Evolutionary conservation across 805 yeast genomes (phyloP), one percentile per base, ranked within the genome.

Genomic region (Ogataea glucozyma): DNA sequence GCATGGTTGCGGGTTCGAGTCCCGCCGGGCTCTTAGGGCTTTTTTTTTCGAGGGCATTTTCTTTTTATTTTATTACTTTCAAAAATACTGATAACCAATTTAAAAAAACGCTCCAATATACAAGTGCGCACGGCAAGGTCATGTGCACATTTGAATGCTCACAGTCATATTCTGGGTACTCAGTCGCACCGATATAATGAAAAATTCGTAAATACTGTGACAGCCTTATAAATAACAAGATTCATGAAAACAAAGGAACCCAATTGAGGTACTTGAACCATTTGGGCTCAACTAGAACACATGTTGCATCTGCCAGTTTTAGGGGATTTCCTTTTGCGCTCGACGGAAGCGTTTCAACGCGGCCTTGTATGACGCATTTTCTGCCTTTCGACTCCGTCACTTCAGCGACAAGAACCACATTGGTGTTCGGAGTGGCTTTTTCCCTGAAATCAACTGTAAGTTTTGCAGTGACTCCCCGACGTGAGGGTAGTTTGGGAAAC

Each of bases 401-500:
- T 33, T 75, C 70, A 0, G 95, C 95, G 31, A 71, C 70, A 36
- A 93, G 64, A 11, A 88, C 70, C 2, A 89, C 77, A 8, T 82
- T 78, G 17, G 82, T 70, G 46, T 79, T 76, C 0, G 89, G 83
- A 2, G 72, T 73, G 29, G 83, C 85, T 49, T 72, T 74, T 31
- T 73, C 72, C n/a, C 58, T 46, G 62, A 88, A 91, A 40, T 84
- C 71, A 7, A 91, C 70, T 2, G 75, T 65, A 31, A 91, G 68
- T 38, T 72, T 75, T 0, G 96, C 99, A 0, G 99, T 91, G 18
- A 93, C 96, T 11, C 98, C 99, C 38, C 84, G 72, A 43, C 80
- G 76, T 44, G 81, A 79, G 1, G 98, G 98, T 10, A 91, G 69
- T 20, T 75, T 67, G 3, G 88, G 80, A 60, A 89, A 91, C 12